These are phyloP conservation scores for Gossypium raimondii DNA, from an alignment of 345 rosid genomes.

Conservation along the genomic window DNA sequence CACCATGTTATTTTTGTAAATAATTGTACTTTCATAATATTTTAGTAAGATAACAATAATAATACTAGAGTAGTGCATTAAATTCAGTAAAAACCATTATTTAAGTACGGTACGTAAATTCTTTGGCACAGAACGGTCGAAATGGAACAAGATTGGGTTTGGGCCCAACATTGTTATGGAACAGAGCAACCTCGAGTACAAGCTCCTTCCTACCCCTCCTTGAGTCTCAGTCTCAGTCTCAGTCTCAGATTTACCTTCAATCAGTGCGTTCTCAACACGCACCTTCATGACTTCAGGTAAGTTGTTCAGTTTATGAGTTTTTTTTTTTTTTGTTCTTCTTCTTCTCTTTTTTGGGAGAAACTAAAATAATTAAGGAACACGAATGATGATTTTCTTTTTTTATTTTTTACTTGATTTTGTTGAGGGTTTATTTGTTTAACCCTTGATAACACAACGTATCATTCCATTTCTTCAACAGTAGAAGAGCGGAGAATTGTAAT, in stretches of 20 bases:
- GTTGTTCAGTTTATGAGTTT: neutral
- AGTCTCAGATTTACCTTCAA: neutral
- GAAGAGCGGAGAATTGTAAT: constrained; percentile 39
- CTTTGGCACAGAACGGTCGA: neutral
- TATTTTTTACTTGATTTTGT: too few relatives aligned
- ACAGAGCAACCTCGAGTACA: neutral
- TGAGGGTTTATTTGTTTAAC: neutral
- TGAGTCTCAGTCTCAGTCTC: neutral
- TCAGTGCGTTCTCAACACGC: neutral
- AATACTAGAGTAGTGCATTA: too few relatives aligned
- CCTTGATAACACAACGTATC: neutral
- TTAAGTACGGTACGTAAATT: neutral
- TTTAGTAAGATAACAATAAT: too few relatives aligned
- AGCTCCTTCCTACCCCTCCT: neutral
- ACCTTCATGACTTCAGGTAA: constrained; percentile 2
- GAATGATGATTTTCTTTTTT: neutral
- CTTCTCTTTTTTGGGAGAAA: neutral
- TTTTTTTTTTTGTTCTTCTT: neutral
- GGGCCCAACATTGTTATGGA: neutral
- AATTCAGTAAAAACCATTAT: too few relatives aligned
- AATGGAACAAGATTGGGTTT: neutral
- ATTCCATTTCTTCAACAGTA: constrained; percentile 8
- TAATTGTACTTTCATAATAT: too few relatives aligned
- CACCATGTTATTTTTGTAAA: too few relatives aligned
- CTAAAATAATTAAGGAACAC: neutral